Base-by-base conservation (phyloP, 1,284 basidiomycete species). In the Leccinum olivaceoglutinosum region DNA sequence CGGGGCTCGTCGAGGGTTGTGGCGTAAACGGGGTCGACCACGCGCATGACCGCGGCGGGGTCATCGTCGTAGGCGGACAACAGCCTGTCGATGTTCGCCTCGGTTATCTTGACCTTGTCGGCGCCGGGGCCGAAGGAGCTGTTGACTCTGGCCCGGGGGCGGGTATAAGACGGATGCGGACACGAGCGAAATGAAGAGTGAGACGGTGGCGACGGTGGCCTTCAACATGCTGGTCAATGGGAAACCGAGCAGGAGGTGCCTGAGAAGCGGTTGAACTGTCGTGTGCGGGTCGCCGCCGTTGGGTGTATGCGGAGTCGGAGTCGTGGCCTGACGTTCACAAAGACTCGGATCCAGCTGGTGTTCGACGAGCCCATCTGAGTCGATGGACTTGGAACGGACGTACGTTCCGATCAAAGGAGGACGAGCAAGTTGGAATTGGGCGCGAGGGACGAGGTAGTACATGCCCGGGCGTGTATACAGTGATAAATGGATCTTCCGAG, bases 371-470 rank as follows among this genome's bases (percentile, higher is more conserved):
- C 77, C 74, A 72, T 99, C 97, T 29, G 29, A 29, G 29, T 29
- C 29, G 56, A 98, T 86, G 2, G 86, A 89, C 58, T 83, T 81
- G 0, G 92, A 89, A 61, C 97, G 85, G 62, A 97, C 86, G 68
- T 91, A 93, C 1, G 96, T 99, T 8, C 96, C 96, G 56, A 98
- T 83, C 68, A 98, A 77, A 0, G 96, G 96, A 1, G 93, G 85
- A 1, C 90, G 81, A 14, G 82, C 71, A 46, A 84, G 85, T 73
- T 90, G 81, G 67, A 85, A 74, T 70, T 85, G 84, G 7, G 87
- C 79, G 14, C 87, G 81, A 32, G 87, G 81, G 39, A 93, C 81
- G 63, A 94, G 81, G 29, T 29, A 29, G 29, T 29, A 29, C 29
- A 58, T 82, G 74, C 29, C 29, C 29, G 29, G 29, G 29, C 29